Conservation (phyloP, 805 yeast genomes). For the Cyberlindnera mycetangii region DNA sequence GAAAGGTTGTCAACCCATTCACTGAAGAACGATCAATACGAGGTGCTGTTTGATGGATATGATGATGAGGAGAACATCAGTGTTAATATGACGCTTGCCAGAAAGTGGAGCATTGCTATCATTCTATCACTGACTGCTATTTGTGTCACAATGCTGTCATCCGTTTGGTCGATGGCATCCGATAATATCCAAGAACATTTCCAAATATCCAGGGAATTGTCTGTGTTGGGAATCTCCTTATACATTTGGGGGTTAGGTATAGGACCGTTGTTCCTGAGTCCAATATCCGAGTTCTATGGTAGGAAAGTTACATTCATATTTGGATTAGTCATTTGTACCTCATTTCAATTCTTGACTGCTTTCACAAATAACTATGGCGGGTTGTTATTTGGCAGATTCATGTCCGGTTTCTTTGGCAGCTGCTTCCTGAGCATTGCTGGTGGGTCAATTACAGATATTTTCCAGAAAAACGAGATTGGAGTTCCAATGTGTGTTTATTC, state of each 20-base stretch:
- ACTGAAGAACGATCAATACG: slow-evolving; percentile 21
- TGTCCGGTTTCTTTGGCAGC: slow-evolving; percentile 72
- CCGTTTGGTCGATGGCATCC: slow-evolving; percentile 63
- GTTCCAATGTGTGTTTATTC: slow-evolving; percentile 67
- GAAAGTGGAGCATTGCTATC: slow-evolving; percentile 56
- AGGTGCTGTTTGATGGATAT: slow-evolving; percentile 29
- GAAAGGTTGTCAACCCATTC: slow-evolving; percentile 16
- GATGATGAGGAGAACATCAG: slow-evolving; percentile 33
- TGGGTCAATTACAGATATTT: slow-evolving; percentile 73
- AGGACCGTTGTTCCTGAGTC: slow-evolving; percentile 65
- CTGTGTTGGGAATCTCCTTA: slow-evolving; percentile 56
- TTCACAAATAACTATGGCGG: slow-evolving; percentile 62
- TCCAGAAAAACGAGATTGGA: slow-evolving; percentile 57
- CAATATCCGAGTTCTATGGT: slow-evolving; percentile 66
- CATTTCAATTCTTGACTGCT: slow-evolving; percentile 54
- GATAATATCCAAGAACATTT: slow-evolving; percentile 46
- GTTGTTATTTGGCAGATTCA: slow-evolving; percentile 59
- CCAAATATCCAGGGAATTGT: slow-evolving; percentile 51
- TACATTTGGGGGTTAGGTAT: slow-evolving; percentile 70
- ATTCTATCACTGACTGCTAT: slow-evolving; percentile 54
- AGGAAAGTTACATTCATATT: slow-evolving; percentile 57
- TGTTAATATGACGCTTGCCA: slow-evolving; percentile 36
- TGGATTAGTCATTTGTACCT: slow-evolving; percentile 55
- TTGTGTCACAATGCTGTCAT: slow-evolving; percentile 65
- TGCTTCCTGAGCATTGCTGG: slow-evolving; percentile 76